phyloP scores from a whole-genome alignment of 331 rosid genomes.

The Prunus yedoensis region DNA sequence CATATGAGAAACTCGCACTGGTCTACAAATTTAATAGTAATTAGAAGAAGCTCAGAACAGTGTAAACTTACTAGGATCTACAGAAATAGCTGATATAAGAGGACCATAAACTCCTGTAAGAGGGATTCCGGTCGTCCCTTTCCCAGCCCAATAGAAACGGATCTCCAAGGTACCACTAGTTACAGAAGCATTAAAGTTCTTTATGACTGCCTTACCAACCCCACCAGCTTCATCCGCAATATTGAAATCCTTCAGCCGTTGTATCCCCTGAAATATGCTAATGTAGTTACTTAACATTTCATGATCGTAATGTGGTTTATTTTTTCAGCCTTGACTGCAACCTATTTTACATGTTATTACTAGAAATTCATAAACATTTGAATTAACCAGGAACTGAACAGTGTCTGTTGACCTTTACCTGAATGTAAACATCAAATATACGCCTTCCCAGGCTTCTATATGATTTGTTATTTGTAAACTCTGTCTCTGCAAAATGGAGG shows the following conservation, averaged over 20 bases:
- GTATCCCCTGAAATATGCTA: slow-evolving; percentile 45
- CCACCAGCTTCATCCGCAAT: slow-evolving; percentile 60
- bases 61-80: too few species aligned
- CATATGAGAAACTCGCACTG: too few species aligned
- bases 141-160: too few species aligned
- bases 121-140: too few species aligned
- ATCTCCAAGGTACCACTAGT: too few species aligned
- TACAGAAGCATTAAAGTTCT: slow-evolving; percentile 29
- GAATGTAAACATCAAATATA: slow-evolving; percentile 69
- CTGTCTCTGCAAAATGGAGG: slow-evolving; percentile 80
- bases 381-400: slow-evolving; percentile 29
- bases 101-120: too few species aligned
- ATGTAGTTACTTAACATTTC: slow-evolving; percentile 13
- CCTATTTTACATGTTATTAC: too few species aligned
- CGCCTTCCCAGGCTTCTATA: slow-evolving; percentile 77
- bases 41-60: too few species aligned
- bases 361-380: background rate
- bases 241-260: slow-evolving; percentile 56
- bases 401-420: slow-evolving; percentile 31
- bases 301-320: background rate
- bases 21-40: too few species aligned
- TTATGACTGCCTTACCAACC: slow-evolving; percentile 35
- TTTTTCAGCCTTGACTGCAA: too few species aligned
- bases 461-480: slow-evolving; percentile 47
- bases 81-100: too few species aligned